Conservation (phyloP, 2,329 filamentous ascomycete species). For the Thermoascus crustaceus region DNA sequence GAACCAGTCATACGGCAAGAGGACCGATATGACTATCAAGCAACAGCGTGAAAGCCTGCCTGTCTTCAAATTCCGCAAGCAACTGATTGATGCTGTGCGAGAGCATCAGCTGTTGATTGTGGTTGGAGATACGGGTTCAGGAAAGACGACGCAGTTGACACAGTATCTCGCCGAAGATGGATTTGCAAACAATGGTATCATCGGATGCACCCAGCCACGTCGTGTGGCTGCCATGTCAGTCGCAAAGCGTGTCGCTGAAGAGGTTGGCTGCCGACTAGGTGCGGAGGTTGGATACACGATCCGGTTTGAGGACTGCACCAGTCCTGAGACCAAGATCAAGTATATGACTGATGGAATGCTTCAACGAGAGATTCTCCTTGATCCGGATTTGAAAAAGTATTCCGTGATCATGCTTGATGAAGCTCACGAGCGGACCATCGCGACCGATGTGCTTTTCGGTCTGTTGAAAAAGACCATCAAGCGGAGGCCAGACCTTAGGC, state of each 20-base stretch:
- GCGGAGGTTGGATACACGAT: constrained; percentile 96
- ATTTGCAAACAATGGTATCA: constrained; percentile 77
- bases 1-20: constrained; percentile 72
- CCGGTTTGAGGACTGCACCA: constrained; percentile 91
- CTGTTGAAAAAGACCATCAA: constrained; percentile 89
- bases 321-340: constrained; percentile 83
- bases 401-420: constrained; percentile 98
- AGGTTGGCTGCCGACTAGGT: constrained; percentile 84
- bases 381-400: constrained; percentile 80
- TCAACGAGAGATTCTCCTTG: constrained; percentile 86
- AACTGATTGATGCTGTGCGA: constrained; percentile 76
- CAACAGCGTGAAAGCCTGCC: constrained; percentile 85
- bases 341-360: constrained; percentile 99
- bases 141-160: constrained; percentile 93
- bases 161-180: constrained; percentile 92
- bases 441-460: constrained; percentile 91
- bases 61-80: constrained; percentile 78
- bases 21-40: constrained; percentile 87
- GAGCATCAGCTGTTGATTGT: constrained; percentile 92
- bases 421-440: constrained; percentile 92
- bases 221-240: constrained; percentile 97
- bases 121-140: constrained; percentile 92
- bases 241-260: constrained; percentile 90
- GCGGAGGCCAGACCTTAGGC: constrained; percentile 74
- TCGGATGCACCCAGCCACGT: constrained; percentile 93